Evolutionary conservation across 345 rosid species (phyloP).

Genomic region (Arabis alpina): DNA sequence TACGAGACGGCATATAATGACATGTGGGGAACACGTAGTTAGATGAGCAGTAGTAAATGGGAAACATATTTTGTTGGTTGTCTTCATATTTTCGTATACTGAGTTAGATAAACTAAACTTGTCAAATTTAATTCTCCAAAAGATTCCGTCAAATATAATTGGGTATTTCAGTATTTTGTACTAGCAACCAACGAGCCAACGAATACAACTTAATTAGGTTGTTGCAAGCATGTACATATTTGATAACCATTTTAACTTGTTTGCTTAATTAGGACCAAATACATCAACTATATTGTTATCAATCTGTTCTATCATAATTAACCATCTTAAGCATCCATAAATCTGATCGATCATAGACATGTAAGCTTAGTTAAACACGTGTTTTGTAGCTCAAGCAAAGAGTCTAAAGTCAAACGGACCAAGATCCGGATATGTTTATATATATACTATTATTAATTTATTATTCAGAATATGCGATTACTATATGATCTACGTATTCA

Average conservation of each 20-base stretch:
- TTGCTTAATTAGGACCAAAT: constrained; percentile 14
- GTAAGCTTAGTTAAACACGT: constrained; percentile 30
- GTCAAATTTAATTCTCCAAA: constrained; percentile 17
- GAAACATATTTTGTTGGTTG: constrained; percentile 24
- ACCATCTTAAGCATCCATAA: too few relatives aligned
- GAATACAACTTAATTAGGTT: constrained; percentile 4
- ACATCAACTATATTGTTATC: background rate
- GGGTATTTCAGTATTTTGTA: too few relatives aligned
- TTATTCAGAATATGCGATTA: constrained; percentile 30
- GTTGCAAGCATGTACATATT: background rate
- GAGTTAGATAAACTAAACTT: constrained; percentile 2
- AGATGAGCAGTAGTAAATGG: constrained; percentile 36
- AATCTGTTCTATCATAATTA: too few relatives aligned
- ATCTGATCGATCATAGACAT: too few relatives aligned
- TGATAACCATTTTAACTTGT: background rate
- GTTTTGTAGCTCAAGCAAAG: constrained; percentile 28
- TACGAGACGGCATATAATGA: constrained; percentile 23
- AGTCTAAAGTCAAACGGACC: constrained; percentile 30
- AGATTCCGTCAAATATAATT: too few relatives aligned
- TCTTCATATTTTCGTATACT: constrained; percentile 15
- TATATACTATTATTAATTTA: background rate
- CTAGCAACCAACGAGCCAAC: background rate
- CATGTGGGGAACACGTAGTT: constrained; percentile 41
- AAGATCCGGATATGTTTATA: constrained; percentile 23
- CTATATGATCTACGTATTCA: constrained; percentile 32